Evolutionary conservation across 352 stramenopile species (phyloP), one percentile per base, ranked within the genome.

Genomic region (Phytophthora pini): DNA sequence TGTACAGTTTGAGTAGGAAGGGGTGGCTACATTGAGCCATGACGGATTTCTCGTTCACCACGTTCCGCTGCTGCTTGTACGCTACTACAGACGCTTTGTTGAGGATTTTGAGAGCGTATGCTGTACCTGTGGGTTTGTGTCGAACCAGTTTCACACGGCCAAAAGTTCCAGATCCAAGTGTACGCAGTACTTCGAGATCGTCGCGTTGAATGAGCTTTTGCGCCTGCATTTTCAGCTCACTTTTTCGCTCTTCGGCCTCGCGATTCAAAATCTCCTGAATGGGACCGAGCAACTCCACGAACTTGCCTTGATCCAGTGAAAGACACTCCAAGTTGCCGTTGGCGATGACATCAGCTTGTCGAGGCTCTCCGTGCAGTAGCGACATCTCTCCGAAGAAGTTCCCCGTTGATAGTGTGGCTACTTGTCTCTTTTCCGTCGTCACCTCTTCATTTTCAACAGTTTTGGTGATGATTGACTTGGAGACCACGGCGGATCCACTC

Each of bases 1-100:
- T 84, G 54, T 97, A 87, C 20, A 99, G 81, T 66, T 97, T 95
- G 34, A 99, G 87, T 61, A 99, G 92, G 72, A 99, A 99, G n/a
- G 97, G 96, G 73, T 99, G 97, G 65, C 98, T 84, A 65, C 97
- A 96, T 49, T 82, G 87, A 15, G 86, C 82, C 89, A 99, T 97
- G 58, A 99, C 95, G 54, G 96, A 90, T 79, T 99, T 98, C 74
- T 99, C 97, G 72, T 97, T 97, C 48, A 99, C 79, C 22, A 99
- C 95, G 72, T 98, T 98, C 48, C 95, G 81, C 46, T 98, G 89
- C 82, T 99, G 97, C 62, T 99, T 97, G 81, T 98, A 97, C 22
- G 87, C 87, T 51, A 98, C 96, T 61, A 99, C 94, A 56, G 97
- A 87, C 17, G 88, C 79, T 70, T 99, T 99, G 60, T 91, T 92